Evolutionary conservation across 768 basidiomycete genomes (phyloP).

Genomic region (Rickenella mellea): DNA sequence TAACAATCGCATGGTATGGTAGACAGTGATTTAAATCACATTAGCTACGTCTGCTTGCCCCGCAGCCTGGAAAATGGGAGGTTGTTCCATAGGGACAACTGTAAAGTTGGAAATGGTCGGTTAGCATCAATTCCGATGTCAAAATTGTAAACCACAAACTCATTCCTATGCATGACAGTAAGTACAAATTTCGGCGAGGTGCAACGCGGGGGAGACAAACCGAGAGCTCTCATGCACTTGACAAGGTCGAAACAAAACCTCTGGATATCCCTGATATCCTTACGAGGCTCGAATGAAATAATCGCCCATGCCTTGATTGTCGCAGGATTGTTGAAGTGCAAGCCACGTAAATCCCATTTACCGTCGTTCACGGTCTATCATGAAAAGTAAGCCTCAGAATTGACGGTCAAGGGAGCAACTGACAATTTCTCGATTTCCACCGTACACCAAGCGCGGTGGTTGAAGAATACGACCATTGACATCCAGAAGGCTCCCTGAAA

Average conservation of each 20-base stretch:
- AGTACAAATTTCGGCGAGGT: neutral
- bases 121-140: neutral
- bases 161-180: neutral
- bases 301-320: neutral
- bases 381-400: neutral
- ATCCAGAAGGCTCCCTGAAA: neutral
- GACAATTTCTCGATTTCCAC: neutral
- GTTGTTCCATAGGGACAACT: neutral
- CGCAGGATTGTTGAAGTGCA: neutral
- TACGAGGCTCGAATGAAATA: neutral
- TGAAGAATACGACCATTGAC: neutral
- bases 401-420: neutral
- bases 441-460: neutral
- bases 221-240: neutral
- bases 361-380: neutral
- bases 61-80: neutral
- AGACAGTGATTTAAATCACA: neutral
- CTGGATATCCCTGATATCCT: neutral
- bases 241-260: neutral
- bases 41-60: neutral
- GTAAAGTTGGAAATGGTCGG: neutral
- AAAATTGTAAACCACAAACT: neutral
- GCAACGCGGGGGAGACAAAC: neutral
- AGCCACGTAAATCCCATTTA: neutral
- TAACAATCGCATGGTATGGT: neutral